Percentiles rank a stretch among this genome's conserved stretches.
Evolutionary conservation across 441 rosid species (phyloP).

Genomic region (Pelargonium fulgidum): DNA sequence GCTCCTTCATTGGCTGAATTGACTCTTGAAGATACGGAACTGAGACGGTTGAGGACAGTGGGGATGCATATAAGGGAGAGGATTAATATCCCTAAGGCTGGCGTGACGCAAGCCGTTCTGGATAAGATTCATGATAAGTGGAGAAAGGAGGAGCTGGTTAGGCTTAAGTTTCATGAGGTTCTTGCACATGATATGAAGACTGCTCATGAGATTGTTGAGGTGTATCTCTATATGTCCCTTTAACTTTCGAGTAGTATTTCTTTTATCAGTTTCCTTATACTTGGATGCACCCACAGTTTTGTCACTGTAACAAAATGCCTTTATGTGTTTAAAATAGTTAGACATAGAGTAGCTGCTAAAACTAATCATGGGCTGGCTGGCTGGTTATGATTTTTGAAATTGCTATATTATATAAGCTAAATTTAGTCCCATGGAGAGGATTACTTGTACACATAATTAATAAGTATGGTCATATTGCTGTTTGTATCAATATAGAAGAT

Average conservation of each 20-base stretch:
- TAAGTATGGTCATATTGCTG: no score
- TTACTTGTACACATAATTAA: no score
- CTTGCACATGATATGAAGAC: conserved; percentile 89
- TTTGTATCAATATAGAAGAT: background rate
- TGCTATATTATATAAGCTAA: background rate
- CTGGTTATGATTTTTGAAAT: background rate
- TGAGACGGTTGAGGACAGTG: conserved; percentile 64
- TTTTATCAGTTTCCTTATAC: background rate
- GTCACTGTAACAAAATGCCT: background rate
- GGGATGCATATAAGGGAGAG: conserved; percentile 81
- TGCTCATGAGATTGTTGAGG: conserved; percentile 92
- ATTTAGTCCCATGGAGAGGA: background rate
- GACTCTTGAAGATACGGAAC: conserved; percentile 80
- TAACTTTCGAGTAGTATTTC: background rate
- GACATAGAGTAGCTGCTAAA: background rate
- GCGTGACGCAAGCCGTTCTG: conserved; percentile 71
- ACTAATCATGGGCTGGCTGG: background rate
- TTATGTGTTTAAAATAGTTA: background rate
- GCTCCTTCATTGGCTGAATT: conserved; percentile 84
- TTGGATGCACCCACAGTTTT: background rate
- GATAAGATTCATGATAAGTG: conserved; percentile 84
- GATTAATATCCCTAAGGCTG: conserved; percentile 80
- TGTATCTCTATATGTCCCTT: conserved; percentile 18
- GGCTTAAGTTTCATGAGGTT: conserved; percentile 90
- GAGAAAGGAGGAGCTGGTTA: conserved; percentile 89